These are phyloP conservation scores for Cladosporium oxysporum DNA, from an alignment of 2,329 filamentous ascomycete genomes.

Conservation along the genomic window DNA sequence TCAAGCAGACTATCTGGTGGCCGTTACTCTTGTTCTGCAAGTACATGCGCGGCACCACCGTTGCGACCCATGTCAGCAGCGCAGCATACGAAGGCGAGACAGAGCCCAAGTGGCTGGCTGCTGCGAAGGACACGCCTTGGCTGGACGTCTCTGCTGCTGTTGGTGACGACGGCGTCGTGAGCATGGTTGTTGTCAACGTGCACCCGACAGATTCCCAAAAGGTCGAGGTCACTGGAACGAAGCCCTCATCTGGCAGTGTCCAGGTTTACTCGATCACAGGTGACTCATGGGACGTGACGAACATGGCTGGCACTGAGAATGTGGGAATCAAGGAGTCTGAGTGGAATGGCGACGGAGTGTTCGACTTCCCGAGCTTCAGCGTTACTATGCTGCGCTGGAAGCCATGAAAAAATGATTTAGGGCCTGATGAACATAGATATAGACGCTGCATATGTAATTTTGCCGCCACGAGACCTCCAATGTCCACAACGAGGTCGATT, in stretches of 20 bases:
- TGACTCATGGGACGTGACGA: slow-evolving; percentile 57
- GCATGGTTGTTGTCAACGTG: slow-evolving; percentile 73
- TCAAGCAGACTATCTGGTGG: slow-evolving; percentile 76
- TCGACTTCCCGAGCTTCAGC: slow-evolving; percentile 68
- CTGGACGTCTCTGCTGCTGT: slow-evolving; percentile 67
- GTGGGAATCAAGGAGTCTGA: slow-evolving; percentile 61
- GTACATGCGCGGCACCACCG: slow-evolving; percentile 72
- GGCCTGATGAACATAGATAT: neutral
- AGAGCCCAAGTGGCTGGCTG: slow-evolving; percentile 64
- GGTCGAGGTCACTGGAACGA: slow-evolving; percentile 6
- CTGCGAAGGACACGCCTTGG: slow-evolving; percentile 68
- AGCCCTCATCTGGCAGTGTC: slow-evolving; percentile 38
- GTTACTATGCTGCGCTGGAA: slow-evolving; percentile 67
- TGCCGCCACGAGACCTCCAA: neutral
- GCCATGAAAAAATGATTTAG: slow-evolving; percentile 24
- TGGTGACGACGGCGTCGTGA: slow-evolving; percentile 61
- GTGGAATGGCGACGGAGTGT: slow-evolving; percentile 65
- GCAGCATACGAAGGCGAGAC: slow-evolving; percentile 68
- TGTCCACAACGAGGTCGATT: neutral
- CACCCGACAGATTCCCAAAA: slow-evolving; percentile 53
- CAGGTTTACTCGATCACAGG: slow-evolving; percentile 66
- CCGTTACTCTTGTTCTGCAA: slow-evolving; percentile 67
- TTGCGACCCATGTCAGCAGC: slow-evolving; percentile 65
- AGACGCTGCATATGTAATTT: neutral
- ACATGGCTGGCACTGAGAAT: slow-evolving; percentile 63